These are phyloP conservation scores for Coprinellus aureogranulatus DNA, from an alignment of 768 basidiomycete species.

Conservation along the genomic window DNA sequence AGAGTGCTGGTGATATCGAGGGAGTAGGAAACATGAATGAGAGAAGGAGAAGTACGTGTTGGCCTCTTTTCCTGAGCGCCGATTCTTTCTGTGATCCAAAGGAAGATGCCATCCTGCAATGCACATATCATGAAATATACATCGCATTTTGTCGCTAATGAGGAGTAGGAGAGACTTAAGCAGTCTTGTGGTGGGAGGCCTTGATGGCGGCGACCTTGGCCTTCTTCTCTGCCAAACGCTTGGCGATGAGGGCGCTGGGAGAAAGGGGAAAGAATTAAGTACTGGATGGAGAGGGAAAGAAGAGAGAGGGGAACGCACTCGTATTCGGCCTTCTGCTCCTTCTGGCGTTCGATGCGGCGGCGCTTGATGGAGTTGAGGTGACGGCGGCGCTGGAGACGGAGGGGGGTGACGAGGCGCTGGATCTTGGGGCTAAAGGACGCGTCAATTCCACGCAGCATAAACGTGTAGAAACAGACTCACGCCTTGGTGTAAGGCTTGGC, in stretches of 20 bases:
- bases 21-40: not conserved
- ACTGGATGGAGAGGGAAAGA: not conserved
- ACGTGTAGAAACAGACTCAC: conserved; percentile 44
- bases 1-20: too few species aligned
- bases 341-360: conserved; percentile 85
- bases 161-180: not conserved
- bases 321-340: conserved; percentile 94
- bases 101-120: not conserved
- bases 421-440: conserved; percentile 75
- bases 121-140: not conserved
- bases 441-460: not conserved
- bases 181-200: conserved; percentile 60
- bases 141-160: conserved; percentile 1
- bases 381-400: conserved; percentile 94
- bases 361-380: conserved; percentile 87
- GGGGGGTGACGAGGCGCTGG: conserved; percentile 92
- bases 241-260: conserved; percentile 66
- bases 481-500: conserved; percentile 97
- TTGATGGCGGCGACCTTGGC: conserved; percentile 85
- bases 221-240: conserved; percentile 93
- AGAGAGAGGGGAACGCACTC: conserved; percentile 52
- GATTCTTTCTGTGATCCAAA: too few species aligned
- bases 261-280: not conserved
- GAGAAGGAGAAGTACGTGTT: not conserved
- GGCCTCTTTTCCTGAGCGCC: too few species aligned